Base-by-base conservation (phyloP, 805 yeast genomes). In the Yamadazyma philogaea region DNA sequence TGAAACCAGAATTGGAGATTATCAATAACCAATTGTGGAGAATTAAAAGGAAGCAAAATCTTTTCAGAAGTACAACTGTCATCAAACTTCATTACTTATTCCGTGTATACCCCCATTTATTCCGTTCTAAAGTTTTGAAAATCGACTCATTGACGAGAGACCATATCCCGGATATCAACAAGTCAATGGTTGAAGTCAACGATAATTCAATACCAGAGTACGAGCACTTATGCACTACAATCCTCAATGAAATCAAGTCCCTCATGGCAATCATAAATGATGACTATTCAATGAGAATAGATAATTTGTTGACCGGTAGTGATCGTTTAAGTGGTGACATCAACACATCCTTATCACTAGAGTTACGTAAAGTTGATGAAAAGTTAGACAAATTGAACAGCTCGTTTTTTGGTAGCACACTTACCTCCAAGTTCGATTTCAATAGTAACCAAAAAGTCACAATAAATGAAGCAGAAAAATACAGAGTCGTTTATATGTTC, bases 241-340 rank as follows among this genome's bases (percentile, higher is more conserved):
- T 64, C 18, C 52, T 63, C 14, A 59, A 61, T 35, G 74, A 70
- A 44, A 55, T 64, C 34, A 63, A 57, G 43, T 56, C 70, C 6
- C 52, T 68, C 8, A 54, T 60, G 30, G 70, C 63, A 33, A 47
- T 63, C 43, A 63, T 66, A 12, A 68, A 70, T 44, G 72, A 65
- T 37, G 60, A 72, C 40, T 73, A 74, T 46, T 75, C 82, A 0
- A 71, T 72, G 42, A 71, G 70, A 54, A 72, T 82, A 30, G 89
- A 84, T 52, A 79, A 76, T 38, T 56, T 82, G 42, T 63, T 84
- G 35, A 78, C 82, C 12, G 68, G 72, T 28, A 78, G 84, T 39
- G 89, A 84, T 60, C 66, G 90, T 48, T 74, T 84, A 8, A 76
- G 81, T 44, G 84, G 87, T 46, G 90, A 83, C 53, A 78, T 84